Base-by-base conservation (phyloP, 352 stramenopile genomes). In the Pythium angustatum region DNA sequence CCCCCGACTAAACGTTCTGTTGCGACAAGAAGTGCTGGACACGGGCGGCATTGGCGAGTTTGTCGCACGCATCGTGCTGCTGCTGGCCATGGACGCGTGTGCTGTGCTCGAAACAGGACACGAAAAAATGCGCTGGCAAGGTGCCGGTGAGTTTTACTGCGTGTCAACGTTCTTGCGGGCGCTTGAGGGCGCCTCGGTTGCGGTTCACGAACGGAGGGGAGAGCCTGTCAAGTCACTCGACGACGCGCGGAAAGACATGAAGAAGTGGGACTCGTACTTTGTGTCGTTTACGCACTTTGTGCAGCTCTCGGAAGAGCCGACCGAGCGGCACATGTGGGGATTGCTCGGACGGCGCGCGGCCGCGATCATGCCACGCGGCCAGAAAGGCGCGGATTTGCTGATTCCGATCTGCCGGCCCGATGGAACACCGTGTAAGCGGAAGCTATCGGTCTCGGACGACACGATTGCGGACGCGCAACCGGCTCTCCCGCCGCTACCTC, bases 281-380 rank as follows among this genome's bases (percentile, higher is more conserved):
- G 53, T 79, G 28, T 62, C 68, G 14, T 74, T 76, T 27, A 71
- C 49, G 30, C 61, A 79, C 17, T 79, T 79, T 43, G 58, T 74
- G 26, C 26, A 74, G 40, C 47, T 79, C 21, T 8, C 43, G 0
- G 11, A 58, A 3, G 53, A 72, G 50, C 72, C 68, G 33, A 68
- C 38, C 6, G 40, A 72, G 21, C 30, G 62, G 2, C 70, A 58
- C n/a, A 8, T 76, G 31, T 79, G 64, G 72, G 63, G 57, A 22
- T 66, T 79, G 33, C 65, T 76, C 9, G 64, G 53, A 1, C 53
- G 59, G 21, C 61, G 63, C 24, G 53, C 61, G 1, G 72, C 68
- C 1, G 61, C 64, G 45, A 30, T 74, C 26, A 62, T 66, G 15
- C 55, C 61, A 0, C 52, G 48, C 14, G 31, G 48, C 9, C 50